Percentiles rank a stretch among this genome's conserved stretches.
Evolutionary conservation across 1,139 yeast species (phyloP).

Genomic region (Debaryomyces fabryi): DNA sequence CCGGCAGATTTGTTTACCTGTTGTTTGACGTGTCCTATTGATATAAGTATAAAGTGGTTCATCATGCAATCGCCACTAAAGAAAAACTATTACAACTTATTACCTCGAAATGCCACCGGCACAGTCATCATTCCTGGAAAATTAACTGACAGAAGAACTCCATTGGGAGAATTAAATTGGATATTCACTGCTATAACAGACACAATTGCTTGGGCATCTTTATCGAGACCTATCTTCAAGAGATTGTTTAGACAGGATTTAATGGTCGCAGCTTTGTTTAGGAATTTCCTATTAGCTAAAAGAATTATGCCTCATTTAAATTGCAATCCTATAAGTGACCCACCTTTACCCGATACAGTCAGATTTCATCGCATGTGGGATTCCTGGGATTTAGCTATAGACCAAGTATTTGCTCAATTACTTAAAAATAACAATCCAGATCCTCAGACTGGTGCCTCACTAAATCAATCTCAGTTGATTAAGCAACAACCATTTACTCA

Average conservation of each 20-base stretch:
- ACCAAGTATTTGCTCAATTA: constrained; percentile 81
- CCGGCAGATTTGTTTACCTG: constrained; percentile 97
- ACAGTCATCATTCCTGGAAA: constrained; percentile 85
- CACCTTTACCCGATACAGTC: constrained; percentile 82
- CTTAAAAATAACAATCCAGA: constrained; percentile 40
- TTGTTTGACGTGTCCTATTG: constrained; percentile 94
- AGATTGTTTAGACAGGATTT: constrained; percentile 90
- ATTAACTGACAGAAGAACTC: constrained; percentile 89
- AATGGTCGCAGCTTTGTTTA: constrained; percentile 93
- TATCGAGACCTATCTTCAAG: constrained; percentile 87
- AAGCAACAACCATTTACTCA: constrained; percentile 12
- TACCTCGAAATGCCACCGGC: constrained; percentile 55
- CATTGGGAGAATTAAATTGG: constrained; percentile 96
- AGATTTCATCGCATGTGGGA: constrained; percentile 96
- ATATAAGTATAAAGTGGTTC: constrained; percentile 90
- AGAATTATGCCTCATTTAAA: constrained; percentile 92
- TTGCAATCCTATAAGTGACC: constrained; percentile 94
- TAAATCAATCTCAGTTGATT: constrained; percentile 3
- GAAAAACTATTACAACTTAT: constrained; percentile 60
- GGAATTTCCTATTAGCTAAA: constrained; percentile 89
- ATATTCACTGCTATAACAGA: constrained; percentile 97
- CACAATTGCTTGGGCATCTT: constrained; percentile 95
- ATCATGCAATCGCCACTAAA: constrained; percentile 79
- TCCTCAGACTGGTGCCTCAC: constrained; percentile 17
- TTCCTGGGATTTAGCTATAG: constrained; percentile 97